A percentile compares a stretch with the other conserved stretches of the same genome.
Evolutionary conservation across 108 stramenopile genomes (phyloP).

Genomic region (Cyclotella sp.): DNA sequence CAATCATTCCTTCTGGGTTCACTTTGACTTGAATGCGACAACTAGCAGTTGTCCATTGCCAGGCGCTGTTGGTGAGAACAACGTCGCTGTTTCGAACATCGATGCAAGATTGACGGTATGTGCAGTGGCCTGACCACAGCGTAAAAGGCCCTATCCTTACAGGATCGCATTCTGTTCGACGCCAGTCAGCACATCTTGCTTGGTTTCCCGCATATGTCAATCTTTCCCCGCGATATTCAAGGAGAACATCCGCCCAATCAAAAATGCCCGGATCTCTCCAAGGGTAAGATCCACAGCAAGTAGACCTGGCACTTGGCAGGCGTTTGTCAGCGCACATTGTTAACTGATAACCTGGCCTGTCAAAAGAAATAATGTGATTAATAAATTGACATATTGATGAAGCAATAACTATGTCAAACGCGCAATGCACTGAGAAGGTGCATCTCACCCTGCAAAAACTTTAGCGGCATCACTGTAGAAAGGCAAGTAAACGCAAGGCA

Average conservation of each 20-base stretch:
- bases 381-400: background rate
- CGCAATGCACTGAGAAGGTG: too few relatives aligned
- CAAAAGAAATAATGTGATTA: background rate
- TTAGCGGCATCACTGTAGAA: conserved; percentile 49
- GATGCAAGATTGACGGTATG: conserved; percentile 19
- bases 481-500: conserved; percentile 66
- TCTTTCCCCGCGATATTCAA: conserved; percentile 32
- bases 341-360: background rate
- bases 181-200: conserved; percentile 33
- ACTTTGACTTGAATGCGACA: conserved; percentile 64
- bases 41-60: conserved; percentile 52
- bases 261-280: background rate
- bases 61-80: background rate
- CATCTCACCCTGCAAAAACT: conserved; percentile 22
- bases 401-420: background rate
- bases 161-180: conserved; percentile 17
- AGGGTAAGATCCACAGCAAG: conserved; percentile 33
- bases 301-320: conserved; percentile 22
- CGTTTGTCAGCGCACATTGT: conserved; percentile 40
- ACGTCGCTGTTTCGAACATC: background rate
- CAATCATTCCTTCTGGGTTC: conserved; percentile 52
- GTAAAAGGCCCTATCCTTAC: conserved; percentile 12
- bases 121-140: conserved; percentile 17
- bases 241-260: conserved; percentile 25
- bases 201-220: conserved; percentile 30